These are phyloP conservation scores for Teunomyces funiuensis DNA, from an alignment of 805 yeast genomes.

Conservation along the genomic window DNA sequence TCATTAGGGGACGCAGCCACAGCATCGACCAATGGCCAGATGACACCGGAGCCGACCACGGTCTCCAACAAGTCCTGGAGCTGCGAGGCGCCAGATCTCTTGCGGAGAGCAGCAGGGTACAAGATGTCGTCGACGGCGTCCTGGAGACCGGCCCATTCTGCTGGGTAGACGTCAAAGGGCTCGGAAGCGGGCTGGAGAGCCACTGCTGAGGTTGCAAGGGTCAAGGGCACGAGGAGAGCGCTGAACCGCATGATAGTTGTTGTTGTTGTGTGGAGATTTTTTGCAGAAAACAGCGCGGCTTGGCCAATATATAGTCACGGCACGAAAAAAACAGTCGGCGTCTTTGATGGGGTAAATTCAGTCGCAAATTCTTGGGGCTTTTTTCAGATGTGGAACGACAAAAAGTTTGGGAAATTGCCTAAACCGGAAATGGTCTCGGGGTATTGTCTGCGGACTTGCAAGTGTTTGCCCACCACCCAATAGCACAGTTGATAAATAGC, in stretches of 20 bases:
- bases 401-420: neutral
- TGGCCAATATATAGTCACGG: neutral
- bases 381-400: neutral
- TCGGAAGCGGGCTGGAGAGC: constrained; percentile 4
- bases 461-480: too few relatives aligned
- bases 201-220: constrained; percentile 1
- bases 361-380: neutral
- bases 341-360: neutral
- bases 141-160: constrained; percentile 3
- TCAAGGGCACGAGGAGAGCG: constrained; percentile 1
- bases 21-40: constrained; percentile 24
- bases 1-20: constrained; percentile 31
- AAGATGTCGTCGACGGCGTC: constrained; percentile 2
- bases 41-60: constrained; percentile 26
- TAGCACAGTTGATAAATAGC: too few relatives aligned
- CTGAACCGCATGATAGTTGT: constrained; percentile 6
- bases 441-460: too few relatives aligned
- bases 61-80: constrained; percentile 7
- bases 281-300: neutral
- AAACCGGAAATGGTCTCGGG: neutral
- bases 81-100: constrained; percentile 3
- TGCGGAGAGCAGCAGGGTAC: neutral
- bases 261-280: neutral
- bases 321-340: neutral
- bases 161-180: constrained; percentile 5